Conservation (phyloP, 2,329 filamentous ascomycete species). For the Magnaporthiopsis poae region DNA sequence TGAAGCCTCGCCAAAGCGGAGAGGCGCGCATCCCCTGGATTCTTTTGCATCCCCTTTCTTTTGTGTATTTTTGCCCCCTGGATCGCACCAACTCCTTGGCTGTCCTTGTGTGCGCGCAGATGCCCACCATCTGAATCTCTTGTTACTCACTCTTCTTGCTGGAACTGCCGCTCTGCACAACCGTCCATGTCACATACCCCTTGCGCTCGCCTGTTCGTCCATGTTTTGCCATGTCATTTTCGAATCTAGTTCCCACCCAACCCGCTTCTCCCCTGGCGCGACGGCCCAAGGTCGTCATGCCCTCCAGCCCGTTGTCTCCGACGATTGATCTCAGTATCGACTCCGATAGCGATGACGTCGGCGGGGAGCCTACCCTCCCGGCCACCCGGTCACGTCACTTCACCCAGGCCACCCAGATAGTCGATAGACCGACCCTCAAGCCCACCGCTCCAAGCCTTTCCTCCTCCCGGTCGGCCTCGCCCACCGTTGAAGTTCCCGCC, state of each 20-base stretch:
- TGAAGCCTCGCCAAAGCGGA: not conserved
- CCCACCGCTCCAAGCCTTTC: constrained; percentile 25
- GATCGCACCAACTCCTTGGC: not conserved
- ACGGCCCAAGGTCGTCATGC: constrained; percentile 3
- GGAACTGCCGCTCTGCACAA: not conserved
- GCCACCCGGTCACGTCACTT: constrained; percentile 31
- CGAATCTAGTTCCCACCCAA: not conserved
- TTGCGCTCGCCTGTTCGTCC: not conserved
- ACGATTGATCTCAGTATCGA: not conserved
- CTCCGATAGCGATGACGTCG: constrained; percentile 13
- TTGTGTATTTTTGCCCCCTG: not conserved
- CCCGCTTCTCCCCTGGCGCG: constrained; percentile 6
- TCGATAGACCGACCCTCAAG: constrained; percentile 29
- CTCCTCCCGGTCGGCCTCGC: constrained; percentile 28
- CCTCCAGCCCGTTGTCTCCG: not conserved
- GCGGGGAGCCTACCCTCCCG: constrained; percentile 5
- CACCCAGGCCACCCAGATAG: constrained; percentile 38
- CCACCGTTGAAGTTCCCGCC: constrained; percentile 67
- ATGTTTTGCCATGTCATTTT: not conserved
- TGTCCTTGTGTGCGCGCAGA: not conserved
- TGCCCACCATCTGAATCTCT: not conserved
- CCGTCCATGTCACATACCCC: not conserved
- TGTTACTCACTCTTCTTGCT: not conserved
- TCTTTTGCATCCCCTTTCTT: not conserved
- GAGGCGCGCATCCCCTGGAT: not conserved